A percentile compares a stretch with the other conserved stretches of the same genome.
phyloP scores from a whole-genome alignment of 2,329 filamentous ascomycete species.

The Colletotrichum lentis region DNA sequence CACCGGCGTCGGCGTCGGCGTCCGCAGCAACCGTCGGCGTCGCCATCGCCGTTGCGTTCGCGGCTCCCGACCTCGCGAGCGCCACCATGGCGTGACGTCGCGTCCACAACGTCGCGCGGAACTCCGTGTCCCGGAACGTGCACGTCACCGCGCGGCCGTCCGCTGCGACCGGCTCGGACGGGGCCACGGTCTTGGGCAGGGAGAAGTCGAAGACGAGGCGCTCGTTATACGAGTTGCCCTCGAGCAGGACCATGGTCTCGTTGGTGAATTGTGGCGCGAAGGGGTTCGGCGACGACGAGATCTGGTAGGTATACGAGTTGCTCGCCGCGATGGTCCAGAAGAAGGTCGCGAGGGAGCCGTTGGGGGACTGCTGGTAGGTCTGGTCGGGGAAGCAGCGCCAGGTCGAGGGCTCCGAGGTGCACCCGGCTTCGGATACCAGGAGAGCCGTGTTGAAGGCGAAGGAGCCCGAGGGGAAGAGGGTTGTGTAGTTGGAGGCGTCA shows the following conservation, averaged over 20 bases:
- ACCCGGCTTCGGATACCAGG: slow-evolving; percentile 60
- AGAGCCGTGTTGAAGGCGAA: slow-evolving; percentile 69
- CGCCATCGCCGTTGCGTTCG: slow-evolving; percentile 18
- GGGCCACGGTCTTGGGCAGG: slow-evolving; percentile 61
- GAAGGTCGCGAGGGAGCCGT: slow-evolving; percentile 64
- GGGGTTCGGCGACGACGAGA: slow-evolving; percentile 64
- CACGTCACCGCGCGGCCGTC: slow-evolving; percentile 61
- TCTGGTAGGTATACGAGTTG: slow-evolving; percentile 55
- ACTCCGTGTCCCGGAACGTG: slow-evolving; percentile 63
- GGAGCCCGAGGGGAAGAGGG: slow-evolving; percentile 66
- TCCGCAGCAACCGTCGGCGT: slow-evolving; percentile 37
- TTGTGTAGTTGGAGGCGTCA: slow-evolving; percentile 17
- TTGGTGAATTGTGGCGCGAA: slow-evolving; percentile 66
- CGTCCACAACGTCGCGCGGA: slow-evolving; percentile 70
- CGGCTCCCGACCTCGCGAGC: slow-evolving; percentile 31
- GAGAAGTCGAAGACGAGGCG: slow-evolving; percentile 66
- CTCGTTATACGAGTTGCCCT: slow-evolving; percentile 58
- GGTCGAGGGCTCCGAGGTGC: slow-evolving; percentile 64
- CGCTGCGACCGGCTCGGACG: slow-evolving; percentile 53
- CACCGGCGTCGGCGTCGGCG: slow-evolving; percentile 38
- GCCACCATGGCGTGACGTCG: slow-evolving; percentile 43
- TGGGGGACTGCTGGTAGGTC: slow-evolving; percentile 51
- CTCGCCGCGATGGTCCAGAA: slow-evolving; percentile 65
- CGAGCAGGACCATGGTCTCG: slow-evolving; percentile 57
- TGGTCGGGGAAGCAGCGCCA: slow-evolving; percentile 70